A percentile compares a stretch with the other conserved stretches of the same genome.
Evolutionary conservation across 106 monocot species (phyloP).

Genomic region (Allium cepa): DNA sequence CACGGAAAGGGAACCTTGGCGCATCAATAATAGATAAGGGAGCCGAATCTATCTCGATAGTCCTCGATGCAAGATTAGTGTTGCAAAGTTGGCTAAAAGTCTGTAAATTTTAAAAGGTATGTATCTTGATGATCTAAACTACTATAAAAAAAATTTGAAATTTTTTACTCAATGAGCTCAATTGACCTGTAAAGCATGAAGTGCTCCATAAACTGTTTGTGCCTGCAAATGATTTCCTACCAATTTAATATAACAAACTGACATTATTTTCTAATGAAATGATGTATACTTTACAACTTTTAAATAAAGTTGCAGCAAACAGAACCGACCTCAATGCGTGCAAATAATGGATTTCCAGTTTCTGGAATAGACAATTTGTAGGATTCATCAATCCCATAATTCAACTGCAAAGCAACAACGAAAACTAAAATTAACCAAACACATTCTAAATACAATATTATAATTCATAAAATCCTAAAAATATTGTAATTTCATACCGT

Average conservation of each 20-base stretch:
- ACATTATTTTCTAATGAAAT: not conserved
- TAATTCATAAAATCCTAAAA: not conserved
- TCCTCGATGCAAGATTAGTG: slow-evolving; percentile 47
- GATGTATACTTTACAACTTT: not conserved
- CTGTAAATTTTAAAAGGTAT: slow-evolving; percentile 24
- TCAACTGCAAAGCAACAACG: slow-evolving; percentile 44
- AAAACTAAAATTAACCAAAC: not conserved
- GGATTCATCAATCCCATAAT: slow-evolving; percentile 74
- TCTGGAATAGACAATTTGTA: slow-evolving; percentile 58
- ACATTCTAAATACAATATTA: not conserved
- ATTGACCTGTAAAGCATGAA: slow-evolving; percentile 81
- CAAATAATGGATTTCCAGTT: slow-evolving; percentile 30
- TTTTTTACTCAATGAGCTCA: not conserved
- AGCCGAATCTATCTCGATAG: slow-evolving; percentile 50
- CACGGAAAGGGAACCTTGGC: slow-evolving; percentile 81
- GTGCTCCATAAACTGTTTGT: slow-evolving; percentile 88
- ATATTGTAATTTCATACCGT: slow-evolving; percentile 14
- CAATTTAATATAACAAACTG: slow-evolving; percentile 1
- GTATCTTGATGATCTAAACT: not conserved
- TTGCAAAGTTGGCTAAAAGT: slow-evolving; percentile 89
- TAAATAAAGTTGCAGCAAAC: not conserved
- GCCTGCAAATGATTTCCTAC: slow-evolving; percentile 42
- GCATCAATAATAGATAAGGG: slow-evolving; percentile 70
- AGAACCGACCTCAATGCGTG: slow-evolving; percentile 48
- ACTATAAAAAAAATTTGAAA: slow-evolving; percentile 1